Percentiles rank a stretch among this genome's conserved stretches.
Evolutionary conservation across 768 basidiomycete genomes (phyloP).

Genomic region (Suillus variegatus): DNA sequence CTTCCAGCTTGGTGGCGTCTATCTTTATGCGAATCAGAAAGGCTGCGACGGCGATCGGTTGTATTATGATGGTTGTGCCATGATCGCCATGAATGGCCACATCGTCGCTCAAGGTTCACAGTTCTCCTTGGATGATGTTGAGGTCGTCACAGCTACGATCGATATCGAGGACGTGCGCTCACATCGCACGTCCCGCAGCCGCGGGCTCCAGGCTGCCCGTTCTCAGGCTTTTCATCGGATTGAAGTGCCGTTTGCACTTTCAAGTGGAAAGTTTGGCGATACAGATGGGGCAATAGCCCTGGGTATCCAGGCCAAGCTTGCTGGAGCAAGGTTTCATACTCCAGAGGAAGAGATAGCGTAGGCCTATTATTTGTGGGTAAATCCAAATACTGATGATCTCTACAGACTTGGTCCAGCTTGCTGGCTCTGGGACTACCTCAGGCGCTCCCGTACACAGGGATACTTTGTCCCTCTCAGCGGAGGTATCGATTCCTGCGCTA

Average conservation of each 20-base stretch:
- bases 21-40: slow-evolving; percentile 98
- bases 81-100: slow-evolving; percentile 94
- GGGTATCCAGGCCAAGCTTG: slow-evolving; percentile 47
- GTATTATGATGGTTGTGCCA: slow-evolving; percentile 96
- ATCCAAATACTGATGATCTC: slow-evolving; percentile 1
- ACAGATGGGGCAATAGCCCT: slow-evolving; percentile 52
- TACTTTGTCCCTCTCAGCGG: slow-evolving; percentile 96
- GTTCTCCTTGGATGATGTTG: slow-evolving; percentile 94
- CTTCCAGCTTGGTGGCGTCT: slow-evolving; percentile 87
- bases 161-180: slow-evolving; percentile 97
- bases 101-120: slow-evolving; percentile 95
- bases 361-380: slow-evolving; percentile 30
- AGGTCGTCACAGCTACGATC: slow-evolving; percentile 93
- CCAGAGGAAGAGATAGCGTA: slow-evolving; percentile 99
- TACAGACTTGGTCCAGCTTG: slow-evolving; percentile 92
- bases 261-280: slow-evolving; percentile 72
- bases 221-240: slow-evolving; percentile 79
- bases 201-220: slow-evolving; percentile 86
- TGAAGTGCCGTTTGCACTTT: slow-evolving; percentile 78
- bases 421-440: slow-evolving; percentile 99
- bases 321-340: slow-evolving; percentile 57
- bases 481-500: slow-evolving; percentile 97
- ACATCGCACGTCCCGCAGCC: slow-evolving; percentile 79
- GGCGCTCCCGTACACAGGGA: slow-evolving; percentile 90
- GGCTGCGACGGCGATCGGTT: slow-evolving; percentile 98